These are phyloP conservation scores for Penicillium riverlandense DNA, from an alignment of 495 filamentous ascomycete genomes.

Conservation along the genomic window DNA sequence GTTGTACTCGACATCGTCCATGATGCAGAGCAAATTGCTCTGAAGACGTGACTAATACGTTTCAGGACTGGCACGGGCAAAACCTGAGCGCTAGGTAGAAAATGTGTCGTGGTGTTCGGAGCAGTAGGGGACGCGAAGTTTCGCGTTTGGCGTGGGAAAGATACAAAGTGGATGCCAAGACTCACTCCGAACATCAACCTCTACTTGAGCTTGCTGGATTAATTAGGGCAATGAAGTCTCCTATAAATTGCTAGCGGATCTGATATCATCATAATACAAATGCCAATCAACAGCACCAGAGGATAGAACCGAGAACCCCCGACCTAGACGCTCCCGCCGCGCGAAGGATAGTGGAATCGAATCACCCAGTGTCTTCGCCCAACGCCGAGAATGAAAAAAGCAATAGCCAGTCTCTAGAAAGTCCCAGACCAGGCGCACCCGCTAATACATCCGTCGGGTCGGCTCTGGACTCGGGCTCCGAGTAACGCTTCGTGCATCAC, in stretches of 20 bases:
- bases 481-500: constrained; percentile 75
- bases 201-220: too few species aligned
- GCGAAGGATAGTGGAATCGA: constrained; percentile 13
- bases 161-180: too few species aligned
- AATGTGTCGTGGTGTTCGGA: neutral
- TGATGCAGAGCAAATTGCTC: constrained; percentile 1
- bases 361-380: constrained; percentile 15
- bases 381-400: constrained; percentile 23
- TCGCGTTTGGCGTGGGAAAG: too few species aligned
- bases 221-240: too few species aligned
- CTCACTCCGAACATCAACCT: too few species aligned
- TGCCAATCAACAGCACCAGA: constrained; percentile 14
- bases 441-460: constrained; percentile 58
- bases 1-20: constrained; percentile 34
- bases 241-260: constrained; percentile 2
- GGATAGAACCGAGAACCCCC: constrained; percentile 9
- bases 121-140: too few species aligned
- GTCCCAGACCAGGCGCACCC: constrained; percentile 2
- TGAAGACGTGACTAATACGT: neutral
- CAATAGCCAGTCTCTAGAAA: neutral
- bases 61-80: neutral
- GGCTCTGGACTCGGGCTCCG: constrained; percentile 73
- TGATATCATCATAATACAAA: constrained; percentile 17
- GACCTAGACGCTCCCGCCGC: constrained; percentile 8
- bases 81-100: too few species aligned